Conservation (phyloP, 1,139 yeast genomes). For the Candida tunisiensis region DNA sequence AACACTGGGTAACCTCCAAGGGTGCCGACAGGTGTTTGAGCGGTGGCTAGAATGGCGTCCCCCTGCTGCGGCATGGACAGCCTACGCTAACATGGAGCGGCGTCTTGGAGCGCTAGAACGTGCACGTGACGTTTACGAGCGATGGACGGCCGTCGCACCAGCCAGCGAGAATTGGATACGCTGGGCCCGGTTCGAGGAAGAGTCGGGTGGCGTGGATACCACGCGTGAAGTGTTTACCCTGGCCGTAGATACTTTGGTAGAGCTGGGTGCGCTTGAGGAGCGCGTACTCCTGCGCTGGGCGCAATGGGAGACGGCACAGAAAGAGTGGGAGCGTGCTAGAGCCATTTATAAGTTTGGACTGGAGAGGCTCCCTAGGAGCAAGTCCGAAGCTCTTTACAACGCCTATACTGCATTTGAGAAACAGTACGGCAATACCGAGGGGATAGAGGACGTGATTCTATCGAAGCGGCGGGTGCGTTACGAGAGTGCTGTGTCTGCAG, state of each 20-base stretch:
- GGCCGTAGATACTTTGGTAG: slow-evolving; percentile 37
- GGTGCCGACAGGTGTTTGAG: slow-evolving; percentile 52
- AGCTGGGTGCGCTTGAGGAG: slow-evolving; percentile 20
- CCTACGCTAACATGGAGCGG: slow-evolving; percentile 56
- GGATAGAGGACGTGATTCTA: slow-evolving; percentile 35
- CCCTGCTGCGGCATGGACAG: slow-evolving; percentile 49
- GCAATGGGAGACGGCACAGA: slow-evolving; percentile 48
- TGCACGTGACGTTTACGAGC: slow-evolving; percentile 39
- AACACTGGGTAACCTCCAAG: slow-evolving; percentile 43
- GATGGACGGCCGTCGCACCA: slow-evolving; percentile 40
- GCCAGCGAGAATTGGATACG: slow-evolving; percentile 44
- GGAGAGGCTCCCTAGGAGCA: slow-evolving; percentile 27
- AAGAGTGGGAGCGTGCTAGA: slow-evolving; percentile 50
- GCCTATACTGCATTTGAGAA: slow-evolving; percentile 46
- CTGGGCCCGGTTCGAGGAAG: slow-evolving; percentile 45
- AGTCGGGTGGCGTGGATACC: slow-evolving; percentile 29
- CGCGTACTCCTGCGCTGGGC: slow-evolving; percentile 40
- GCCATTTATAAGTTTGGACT: slow-evolving; percentile 42
- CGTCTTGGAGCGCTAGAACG: slow-evolving; percentile 43
- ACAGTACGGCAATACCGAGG: slow-evolving; percentile 37
- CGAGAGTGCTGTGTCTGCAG: slow-evolving; percentile 27
- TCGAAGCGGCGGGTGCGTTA: slow-evolving; percentile 39
- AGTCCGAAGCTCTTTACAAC: slow-evolving; percentile 26
- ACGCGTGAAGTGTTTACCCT: slow-evolving; percentile 50
- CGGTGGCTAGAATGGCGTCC: slow-evolving; percentile 63